Conservation (phyloP, 2,329 filamentous ascomycete species). For the Trichoderma semiorbis region DNA sequence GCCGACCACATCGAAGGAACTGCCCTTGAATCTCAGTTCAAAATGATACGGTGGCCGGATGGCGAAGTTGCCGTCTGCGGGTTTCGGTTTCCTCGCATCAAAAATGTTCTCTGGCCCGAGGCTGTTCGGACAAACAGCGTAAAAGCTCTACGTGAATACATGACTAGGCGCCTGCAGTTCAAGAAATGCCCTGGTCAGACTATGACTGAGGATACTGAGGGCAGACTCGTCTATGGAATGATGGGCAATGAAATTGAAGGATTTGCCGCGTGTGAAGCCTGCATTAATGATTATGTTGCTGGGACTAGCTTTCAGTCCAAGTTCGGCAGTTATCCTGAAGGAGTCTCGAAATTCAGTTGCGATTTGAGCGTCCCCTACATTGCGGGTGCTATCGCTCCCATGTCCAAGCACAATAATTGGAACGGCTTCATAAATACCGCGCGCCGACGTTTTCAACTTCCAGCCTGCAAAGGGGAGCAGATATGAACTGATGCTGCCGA, state of each 20-base stretch:
- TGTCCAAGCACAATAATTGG: slow-evolving; percentile 29
- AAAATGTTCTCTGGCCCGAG: slow-evolving; percentile 32
- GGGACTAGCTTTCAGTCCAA: slow-evolving; percentile 29
- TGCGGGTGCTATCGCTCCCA: slow-evolving; percentile 17
- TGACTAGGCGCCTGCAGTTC: slow-evolving; percentile 27
- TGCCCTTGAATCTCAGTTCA: slow-evolving; percentile 26
- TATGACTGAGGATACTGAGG: slow-evolving; percentile 21
- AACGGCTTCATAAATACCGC: slow-evolving; percentile 26
- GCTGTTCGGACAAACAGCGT: slow-evolving; percentile 29
- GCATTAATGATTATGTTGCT: slow-evolving; percentile 33
- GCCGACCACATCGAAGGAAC: slow-evolving; percentile 35
- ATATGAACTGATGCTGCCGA: slow-evolving; percentile 22
- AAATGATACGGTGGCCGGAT: slow-evolving; percentile 25
- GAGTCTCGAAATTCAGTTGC: slow-evolving; percentile 30
- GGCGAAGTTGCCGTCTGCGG: slow-evolving; percentile 14
- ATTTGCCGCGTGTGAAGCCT: slow-evolving; percentile 38
- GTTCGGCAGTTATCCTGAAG: slow-evolving; percentile 26
- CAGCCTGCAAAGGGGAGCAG: slow-evolving; percentile 28
- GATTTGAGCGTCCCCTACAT: slow-evolving; percentile 31
- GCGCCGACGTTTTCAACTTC: slow-evolving; percentile 24
- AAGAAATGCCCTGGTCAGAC: slow-evolving; percentile 30
- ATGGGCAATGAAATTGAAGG: slow-evolving; percentile 28
- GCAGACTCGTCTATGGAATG: slow-evolving; percentile 31
- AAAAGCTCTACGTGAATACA: slow-evolving; percentile 27
- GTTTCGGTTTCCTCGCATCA: slow-evolving; percentile 28